phyloP scores from a whole-genome alignment of 192 early-diverging fungal genomes.

The Phycomyces nitens region DNA sequence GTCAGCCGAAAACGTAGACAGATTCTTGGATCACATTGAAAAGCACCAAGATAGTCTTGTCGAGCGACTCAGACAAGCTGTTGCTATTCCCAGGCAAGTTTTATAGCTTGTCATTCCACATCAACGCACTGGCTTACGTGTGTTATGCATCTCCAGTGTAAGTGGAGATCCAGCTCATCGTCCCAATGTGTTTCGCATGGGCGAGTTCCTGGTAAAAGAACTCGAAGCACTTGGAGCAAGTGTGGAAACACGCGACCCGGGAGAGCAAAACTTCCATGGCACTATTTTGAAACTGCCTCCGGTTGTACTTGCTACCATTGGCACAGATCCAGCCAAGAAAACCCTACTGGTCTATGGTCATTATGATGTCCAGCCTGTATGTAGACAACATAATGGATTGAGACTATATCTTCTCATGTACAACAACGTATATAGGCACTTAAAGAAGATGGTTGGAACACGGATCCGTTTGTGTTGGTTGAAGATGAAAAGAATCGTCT shows the following conservation, averaged over 20 bases:
- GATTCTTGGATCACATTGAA: conserved; percentile 77
- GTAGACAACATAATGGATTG: too few relatives aligned
- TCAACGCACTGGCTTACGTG: background rate
- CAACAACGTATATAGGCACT: conserved; percentile 49
- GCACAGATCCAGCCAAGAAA: conserved; percentile 88
- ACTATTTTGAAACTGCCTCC: conserved; percentile 80
- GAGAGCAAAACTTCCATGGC: conserved; percentile 84
- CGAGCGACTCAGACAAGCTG: conserved; percentile 81
- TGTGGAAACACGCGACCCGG: conserved; percentile 64
- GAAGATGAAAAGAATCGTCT: conserved; percentile 83
- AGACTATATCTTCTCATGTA: too few relatives aligned
- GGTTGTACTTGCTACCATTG: conserved; percentile 88
- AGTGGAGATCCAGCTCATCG: conserved; percentile 73
- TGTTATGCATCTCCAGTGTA: conserved; percentile 45
- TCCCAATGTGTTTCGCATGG: conserved; percentile 85
- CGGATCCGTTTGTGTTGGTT: conserved; percentile 84
- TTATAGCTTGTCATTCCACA: background rate
- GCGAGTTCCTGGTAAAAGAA: conserved; percentile 76
- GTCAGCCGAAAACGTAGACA: conserved; percentile 34
- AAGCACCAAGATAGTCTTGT: conserved; percentile 78
- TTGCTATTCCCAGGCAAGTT: conserved; percentile 78
- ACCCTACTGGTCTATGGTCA: conserved; percentile 97
- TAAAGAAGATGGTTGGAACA: conserved; percentile 84
- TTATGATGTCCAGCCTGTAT: conserved; percentile 94
- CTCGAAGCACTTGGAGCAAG: conserved; percentile 69